Evolutionary conservation across 345 rosid genomes (phyloP), one percentile per base, ranked within the genome.

Genomic region (Hibiscus syriacus): DNA sequence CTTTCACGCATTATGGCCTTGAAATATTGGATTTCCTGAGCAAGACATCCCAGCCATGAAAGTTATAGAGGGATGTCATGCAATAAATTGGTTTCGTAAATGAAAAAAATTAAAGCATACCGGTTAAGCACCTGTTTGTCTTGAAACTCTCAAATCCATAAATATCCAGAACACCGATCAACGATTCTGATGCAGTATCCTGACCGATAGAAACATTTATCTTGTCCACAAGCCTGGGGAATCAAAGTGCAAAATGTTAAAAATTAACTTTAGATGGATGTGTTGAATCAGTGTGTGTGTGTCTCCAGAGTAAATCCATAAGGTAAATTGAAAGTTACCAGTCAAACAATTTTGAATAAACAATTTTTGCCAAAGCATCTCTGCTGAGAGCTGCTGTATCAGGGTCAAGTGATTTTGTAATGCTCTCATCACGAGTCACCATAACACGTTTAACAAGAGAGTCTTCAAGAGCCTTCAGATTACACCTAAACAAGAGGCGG

Each of bases 111-210:
- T n/a, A 83, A 88, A 82, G 95, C 95, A 66, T 91, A 91, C 99
- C 97, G 65, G 89, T 77, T 81, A 87, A 86, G 99, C 99, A 94
- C 99, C 99, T 94, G 99, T 94, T 94, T 85, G 98, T 94, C 96
- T 94, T 89, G 88, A 94, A 94, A 94, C 97, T 94, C 87, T 94
- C 99, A 71, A 94, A 94, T 79, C 99, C 98, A 81, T 94, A 94
- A 70, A 94, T 94, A 87, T 94, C 98, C 83, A 94, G 86, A 72
- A 94, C 92, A 25, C 98, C 99, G 67, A 94, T 91, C 41, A 91
- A 81, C 78, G 29, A 71, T 76, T 85, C 88, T 25, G 99, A 94
- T 54, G 82, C 70, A 65, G 88, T 86, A 78, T 94, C 99, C 83
- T 94, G 99, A 73, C 98, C 89, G 67, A 94, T 94, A 26, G 96